phyloP scores from a whole-genome alignment of 176 grass and related monocot species.

The Avena eriantha region DNA sequence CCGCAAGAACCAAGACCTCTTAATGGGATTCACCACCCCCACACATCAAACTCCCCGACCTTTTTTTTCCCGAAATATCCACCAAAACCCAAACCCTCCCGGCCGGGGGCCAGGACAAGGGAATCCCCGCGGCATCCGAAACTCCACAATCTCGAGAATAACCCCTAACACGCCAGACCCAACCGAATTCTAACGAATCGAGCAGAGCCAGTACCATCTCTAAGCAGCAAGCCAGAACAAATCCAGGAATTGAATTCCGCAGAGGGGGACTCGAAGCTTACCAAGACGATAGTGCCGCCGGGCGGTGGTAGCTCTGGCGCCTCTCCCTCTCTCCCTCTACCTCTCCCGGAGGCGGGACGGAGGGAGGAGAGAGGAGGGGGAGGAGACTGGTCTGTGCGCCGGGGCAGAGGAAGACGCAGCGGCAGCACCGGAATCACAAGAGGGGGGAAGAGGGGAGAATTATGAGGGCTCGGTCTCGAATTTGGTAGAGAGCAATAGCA shows the following conservation, averaged over 20 bases:
- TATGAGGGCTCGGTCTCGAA: slow-evolving; percentile 39
- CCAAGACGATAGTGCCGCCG: slow-evolving; percentile 1
- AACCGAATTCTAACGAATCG: slow-evolving; percentile 33
- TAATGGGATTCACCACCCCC: background rate
- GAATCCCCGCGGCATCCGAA: background rate
- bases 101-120: background rate
- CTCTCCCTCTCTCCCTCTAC: slow-evolving; percentile 31
- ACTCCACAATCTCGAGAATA: background rate
- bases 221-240: background rate
- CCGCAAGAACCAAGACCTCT: background rate
- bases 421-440: slow-evolving; percentile 30
- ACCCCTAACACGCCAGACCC: background rate
- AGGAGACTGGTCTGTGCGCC: background rate
- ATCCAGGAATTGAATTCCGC: slow-evolving; percentile 4
- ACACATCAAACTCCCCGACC: background rate
- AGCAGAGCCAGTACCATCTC: slow-evolving; percentile 9
- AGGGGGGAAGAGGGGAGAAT: background rate
- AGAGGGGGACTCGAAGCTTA: slow-evolving; percentile 22
- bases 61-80: background rate
- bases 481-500: slow-evolving; percentile 37
- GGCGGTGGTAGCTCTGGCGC: background rate
- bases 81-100: slow-evolving; percentile 46
- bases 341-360: background rate
- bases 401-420: background rate
- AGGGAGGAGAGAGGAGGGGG: background rate